Evolutionary conservation across 108 stramenopile species (phyloP).

Genomic region (Cafeteria roenbergensis): DNA sequence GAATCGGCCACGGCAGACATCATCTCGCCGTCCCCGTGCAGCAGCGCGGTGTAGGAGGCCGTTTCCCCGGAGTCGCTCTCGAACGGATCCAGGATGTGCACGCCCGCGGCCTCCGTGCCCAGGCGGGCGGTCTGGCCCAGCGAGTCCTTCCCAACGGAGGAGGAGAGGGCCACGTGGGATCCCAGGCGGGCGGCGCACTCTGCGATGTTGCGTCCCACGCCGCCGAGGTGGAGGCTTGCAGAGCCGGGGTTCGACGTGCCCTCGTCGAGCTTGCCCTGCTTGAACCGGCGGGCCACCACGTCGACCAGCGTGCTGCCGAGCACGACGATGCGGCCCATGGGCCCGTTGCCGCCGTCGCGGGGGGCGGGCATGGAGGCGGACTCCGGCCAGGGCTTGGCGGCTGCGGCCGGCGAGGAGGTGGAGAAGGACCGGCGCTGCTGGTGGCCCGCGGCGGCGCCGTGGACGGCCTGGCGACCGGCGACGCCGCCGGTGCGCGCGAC

Average conservation of each 20-base stretch:
- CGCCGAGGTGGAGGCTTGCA: constrained; percentile 23
- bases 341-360: not conserved
- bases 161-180: constrained; percentile 40
- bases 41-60: constrained; percentile 59
- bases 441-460: not conserved
- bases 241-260: constrained; percentile 33
- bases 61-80: constrained; percentile 32
- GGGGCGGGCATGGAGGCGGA: constrained; percentile 11
- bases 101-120: constrained; percentile 22
- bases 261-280: constrained; percentile 31
- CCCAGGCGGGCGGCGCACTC: constrained; percentile 36
- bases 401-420: not conserved
- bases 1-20: constrained; percentile 69
- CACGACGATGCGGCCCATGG: constrained; percentile 43
- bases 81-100: constrained; percentile 11
- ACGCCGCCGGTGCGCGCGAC: constrained; percentile 18
- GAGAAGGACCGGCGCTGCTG: not conserved
- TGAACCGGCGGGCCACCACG: constrained; percentile 43
- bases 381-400: constrained; percentile 14
- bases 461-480: not conserved
- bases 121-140: constrained; percentile 42
- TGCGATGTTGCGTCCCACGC: constrained; percentile 44
- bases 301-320: constrained; percentile 71
- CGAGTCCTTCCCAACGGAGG: constrained; percentile 58
- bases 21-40: constrained; percentile 52